Base-by-base conservation (phyloP, 768 basidiomycete species). In the Cystofilobasidium ferigula region DNA sequence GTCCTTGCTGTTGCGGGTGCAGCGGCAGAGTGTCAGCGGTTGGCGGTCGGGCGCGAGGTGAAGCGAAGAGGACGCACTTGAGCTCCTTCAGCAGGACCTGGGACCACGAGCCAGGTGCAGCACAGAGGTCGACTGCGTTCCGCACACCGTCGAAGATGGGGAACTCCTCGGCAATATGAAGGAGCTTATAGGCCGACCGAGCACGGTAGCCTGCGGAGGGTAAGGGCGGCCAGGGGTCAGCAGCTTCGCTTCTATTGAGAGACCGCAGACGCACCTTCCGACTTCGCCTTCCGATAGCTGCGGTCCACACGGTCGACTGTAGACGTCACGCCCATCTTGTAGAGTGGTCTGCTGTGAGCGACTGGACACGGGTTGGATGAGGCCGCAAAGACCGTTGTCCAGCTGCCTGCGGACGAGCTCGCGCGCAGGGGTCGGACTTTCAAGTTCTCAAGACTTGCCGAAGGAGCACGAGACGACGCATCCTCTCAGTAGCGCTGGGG, bases 121-220 rank as follows among this genome's bases (percentile, higher is more conserved):
- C 74, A 42, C 74, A 75, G 1, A 75, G 69, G 54, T 75, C 74
- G 1, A 74, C 74, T 12, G 71, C 73, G 1, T 70, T 69, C 4
- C 69, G 67, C 12, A 75, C 73, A n/a, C 68, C 69, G 28, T 48
- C 45, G 38, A 73, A 73, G 22, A 75, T 57, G 54, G 67, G 58
- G 54, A 73, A 75, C 60, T 73, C 71, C 57, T 75, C 74, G n/a
- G 71, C 71, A 0, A 75, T 64, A 42, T 75, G 74, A 9, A 75
- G 71, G 22, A 75, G 72, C 71, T 75, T 75, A 69, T 71, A 75
- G 6, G 74, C 74, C 4, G 74, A 75, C 3, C 74, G 67, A 22
- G 74, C 74, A 26, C 74, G 68, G 64, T 73, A 75, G 10, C 74
- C 73, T 72, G 51, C 24, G 32, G 38, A 9, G 7, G 32, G 4